Base-by-base conservation (phyloP, 2,329 filamentous ascomycete species). In the Botrytis fabae region DNA sequence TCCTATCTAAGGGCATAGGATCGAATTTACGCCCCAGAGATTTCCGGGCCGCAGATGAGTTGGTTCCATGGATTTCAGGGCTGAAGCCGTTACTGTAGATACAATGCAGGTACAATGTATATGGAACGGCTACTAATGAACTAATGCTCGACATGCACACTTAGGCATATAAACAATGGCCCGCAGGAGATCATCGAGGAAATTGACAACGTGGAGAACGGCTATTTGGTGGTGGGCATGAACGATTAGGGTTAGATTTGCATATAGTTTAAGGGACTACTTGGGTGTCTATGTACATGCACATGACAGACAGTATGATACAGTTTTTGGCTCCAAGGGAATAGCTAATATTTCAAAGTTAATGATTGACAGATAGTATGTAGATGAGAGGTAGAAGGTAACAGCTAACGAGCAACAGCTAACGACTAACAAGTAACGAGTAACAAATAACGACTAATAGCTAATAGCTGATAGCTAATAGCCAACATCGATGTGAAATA, bases 91-190 rank as follows among this genome's bases (percentile, higher is more conserved):
- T 57, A 68, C 65, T 28, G 25, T 57, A 54, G 65, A 68, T 57
- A 68, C 65, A n/a, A 68, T 68, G 65, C 65, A 57, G 65, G 65
- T 57, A 68, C 65, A 25, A 25, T 57, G 35, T 68, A 57, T 35
- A 18, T 66, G 54, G 32, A 25, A 35, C 63, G 48, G 25, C 46
- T 42, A 38, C 20, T 18, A 28, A 28, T 51, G 2, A 54, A 54
- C 64, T 68, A 57, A 40, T 40, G 64, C 64, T 68, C 51, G 46
- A 40, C 64, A 68, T 54, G 38, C 32, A n/a, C 46, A 40, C 64
- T 51, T 54, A 4, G 32, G 32, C 7, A 51, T 66, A 32, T 64
- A 28, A 64, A 64, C 40, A 48, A 38, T 66, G 44, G 46, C 32
- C 32, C 51, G 35, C 63, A 65, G 22, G 63, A 42, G 38, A 63